These are phyloP conservation scores for Leishmania arabica DNA, from an alignment of 208 protist species.

Conservation along the genomic window DNA sequence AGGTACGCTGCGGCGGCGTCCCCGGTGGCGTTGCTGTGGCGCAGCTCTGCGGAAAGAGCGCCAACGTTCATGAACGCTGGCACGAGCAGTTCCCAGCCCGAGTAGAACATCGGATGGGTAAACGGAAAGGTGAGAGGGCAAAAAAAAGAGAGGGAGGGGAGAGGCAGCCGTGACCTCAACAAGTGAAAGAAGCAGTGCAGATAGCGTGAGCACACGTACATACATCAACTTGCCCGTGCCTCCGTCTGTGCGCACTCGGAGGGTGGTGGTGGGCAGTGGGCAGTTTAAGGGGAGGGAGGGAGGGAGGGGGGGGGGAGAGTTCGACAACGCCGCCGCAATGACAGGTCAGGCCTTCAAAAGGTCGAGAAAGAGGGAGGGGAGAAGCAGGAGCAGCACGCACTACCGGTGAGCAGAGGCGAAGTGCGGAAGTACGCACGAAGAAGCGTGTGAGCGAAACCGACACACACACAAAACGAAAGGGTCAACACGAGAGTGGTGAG, in stretches of 20 bases:
- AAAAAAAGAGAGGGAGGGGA: neutral
- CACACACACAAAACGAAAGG: neutral
- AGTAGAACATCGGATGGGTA: slow-evolving; percentile 62
- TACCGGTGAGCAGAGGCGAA: neutral
- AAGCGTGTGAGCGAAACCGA: neutral
- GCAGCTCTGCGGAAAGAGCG: slow-evolving; percentile 16
- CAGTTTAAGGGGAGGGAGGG: no score
- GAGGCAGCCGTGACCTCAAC: neutral
- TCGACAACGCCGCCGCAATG: neutral
- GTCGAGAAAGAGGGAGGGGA: neutral
- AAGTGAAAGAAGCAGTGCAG: slow-evolving; percentile 6
- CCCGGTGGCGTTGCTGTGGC: slow-evolving; percentile 5
- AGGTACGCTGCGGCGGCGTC: slow-evolving; percentile 27
- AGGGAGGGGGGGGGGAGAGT: neutral
- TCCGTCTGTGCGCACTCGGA: neutral
- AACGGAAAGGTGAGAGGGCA: neutral
- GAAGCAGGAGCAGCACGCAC: neutral
- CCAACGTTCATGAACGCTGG: slow-evolving; percentile 40
- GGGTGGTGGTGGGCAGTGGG: neutral
- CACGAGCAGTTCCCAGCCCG: slow-evolving; percentile 52
- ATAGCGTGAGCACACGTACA: neutral
- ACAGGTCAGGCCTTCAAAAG: neutral
- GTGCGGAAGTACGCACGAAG: neutral
- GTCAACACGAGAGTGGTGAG: neutral
- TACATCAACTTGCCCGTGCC: neutral